Evolutionary conservation across 169 alveolate genomes (phyloP).

Genomic region (Plasmodium gonderi): DNA sequence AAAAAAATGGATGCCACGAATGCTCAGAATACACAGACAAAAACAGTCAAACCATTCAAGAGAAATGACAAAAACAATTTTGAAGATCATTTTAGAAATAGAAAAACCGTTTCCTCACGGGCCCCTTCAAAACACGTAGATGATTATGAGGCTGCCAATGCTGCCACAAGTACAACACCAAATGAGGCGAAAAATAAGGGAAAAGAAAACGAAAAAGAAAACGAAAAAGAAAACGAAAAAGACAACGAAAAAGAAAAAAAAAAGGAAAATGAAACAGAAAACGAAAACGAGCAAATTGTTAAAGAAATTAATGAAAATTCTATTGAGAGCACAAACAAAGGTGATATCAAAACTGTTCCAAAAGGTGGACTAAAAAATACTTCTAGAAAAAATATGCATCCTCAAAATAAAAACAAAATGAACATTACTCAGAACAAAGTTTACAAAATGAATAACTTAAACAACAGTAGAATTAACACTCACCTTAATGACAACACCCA

Average conservation of each 20-base stretch:
- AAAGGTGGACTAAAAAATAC: conserved; percentile 5
- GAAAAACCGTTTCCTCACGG: conserved; percentile 77
- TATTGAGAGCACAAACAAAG: background rate
- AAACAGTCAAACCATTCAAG: conserved; percentile 61
- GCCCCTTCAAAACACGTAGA: conserved; percentile 86
- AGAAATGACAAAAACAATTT: conserved; percentile 67
- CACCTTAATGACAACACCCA: background rate
- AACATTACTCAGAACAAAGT: background rate
- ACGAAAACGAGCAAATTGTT: background rate
- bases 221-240: background rate
- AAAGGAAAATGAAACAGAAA: background rate
- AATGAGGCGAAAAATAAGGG: background rate
- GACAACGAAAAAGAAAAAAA: background rate
- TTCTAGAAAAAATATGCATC: background rate
- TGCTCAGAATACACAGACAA: conserved; percentile 3
- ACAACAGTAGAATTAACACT: background rate
- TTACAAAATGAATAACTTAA: background rate
- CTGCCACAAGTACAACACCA: background rate
- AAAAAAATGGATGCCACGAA: conserved; percentile 28
- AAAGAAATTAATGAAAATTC: conserved; percentile 10
- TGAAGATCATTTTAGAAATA: conserved; percentile 75
- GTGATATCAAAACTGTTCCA: background rate
- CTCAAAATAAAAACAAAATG: background rate
- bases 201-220: background rate
- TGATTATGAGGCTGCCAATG: conserved; percentile 76